Percentiles rank a stretch among this genome's conserved stretches.
phyloP scores from a whole-genome alignment of 2,329 filamentous ascomycete genomes.

The Diaporthe ampelina region DNA sequence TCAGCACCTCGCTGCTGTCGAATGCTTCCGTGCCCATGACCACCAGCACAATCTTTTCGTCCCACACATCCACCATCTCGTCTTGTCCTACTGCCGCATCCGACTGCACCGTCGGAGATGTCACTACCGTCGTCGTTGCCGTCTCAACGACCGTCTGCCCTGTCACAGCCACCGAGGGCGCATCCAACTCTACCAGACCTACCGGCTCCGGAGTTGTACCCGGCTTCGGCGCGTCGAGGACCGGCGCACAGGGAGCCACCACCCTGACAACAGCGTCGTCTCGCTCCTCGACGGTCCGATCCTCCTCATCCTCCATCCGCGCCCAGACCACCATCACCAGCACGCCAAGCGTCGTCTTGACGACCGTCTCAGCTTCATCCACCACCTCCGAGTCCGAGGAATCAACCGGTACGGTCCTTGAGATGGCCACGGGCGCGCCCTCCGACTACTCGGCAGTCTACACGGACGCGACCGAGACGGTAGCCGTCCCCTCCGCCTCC shows the following conservation, averaged over 20 bases:
- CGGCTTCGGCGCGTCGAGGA: neutral
- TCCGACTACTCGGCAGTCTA: slow-evolving; percentile 12
- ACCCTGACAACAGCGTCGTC: neutral
- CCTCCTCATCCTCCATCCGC: slow-evolving; percentile 3
- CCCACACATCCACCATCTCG: slow-evolving; percentile 34
- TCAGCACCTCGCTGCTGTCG: slow-evolving; percentile 1
- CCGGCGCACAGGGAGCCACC: slow-evolving; percentile 13
- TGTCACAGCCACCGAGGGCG: slow-evolving; percentile 30
- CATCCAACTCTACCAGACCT: slow-evolving; percentile 5
- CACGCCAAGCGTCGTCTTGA: slow-evolving; percentile 14
- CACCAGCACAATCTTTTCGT: slow-evolving; percentile 39
- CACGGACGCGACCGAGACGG: slow-evolving; percentile 25
- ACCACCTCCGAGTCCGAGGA: neutral
- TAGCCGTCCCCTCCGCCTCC: slow-evolving; percentile 26
- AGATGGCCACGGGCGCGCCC: slow-evolving; percentile 34
- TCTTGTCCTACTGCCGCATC: slow-evolving; percentile 28
- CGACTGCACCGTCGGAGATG: slow-evolving; percentile 33
- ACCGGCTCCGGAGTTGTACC: neutral
- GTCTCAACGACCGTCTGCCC: slow-evolving; percentile 38
- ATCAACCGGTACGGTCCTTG: slow-evolving; percentile 23
- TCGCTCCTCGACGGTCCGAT: neutral
- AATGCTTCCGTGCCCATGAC: slow-evolving; percentile 26
- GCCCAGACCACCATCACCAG: slow-evolving; percentile 33
- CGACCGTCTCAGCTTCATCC: slow-evolving; percentile 21
- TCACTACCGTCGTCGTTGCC: slow-evolving; percentile 31